Conservation (phyloP, 208 protist genomes). For the Leishmania arabica region DNA sequence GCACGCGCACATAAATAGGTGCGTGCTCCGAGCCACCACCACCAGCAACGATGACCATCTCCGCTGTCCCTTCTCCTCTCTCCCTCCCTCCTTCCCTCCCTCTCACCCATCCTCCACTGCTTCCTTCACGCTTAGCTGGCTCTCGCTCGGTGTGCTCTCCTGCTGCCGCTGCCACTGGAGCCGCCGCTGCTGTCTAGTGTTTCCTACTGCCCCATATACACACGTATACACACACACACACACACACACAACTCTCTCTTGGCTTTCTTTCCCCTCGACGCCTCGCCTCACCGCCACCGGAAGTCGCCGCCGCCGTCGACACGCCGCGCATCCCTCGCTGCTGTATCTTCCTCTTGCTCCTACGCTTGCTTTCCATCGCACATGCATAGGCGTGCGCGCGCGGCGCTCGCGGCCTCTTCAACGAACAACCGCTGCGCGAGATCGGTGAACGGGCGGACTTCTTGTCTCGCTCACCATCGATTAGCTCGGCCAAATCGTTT, state of each 20-base stretch:
- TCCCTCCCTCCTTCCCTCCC: neutral
- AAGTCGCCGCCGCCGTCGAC: neutral
- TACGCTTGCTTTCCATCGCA: no score
- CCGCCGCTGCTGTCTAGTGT: no score
- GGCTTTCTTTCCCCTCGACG: neutral
- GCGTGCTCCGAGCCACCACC: neutral
- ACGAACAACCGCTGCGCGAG: neutral
- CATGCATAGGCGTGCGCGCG: no score
- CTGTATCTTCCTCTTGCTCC: neutral
- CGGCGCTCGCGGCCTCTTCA: neutral
- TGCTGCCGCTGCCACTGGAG: neutral
- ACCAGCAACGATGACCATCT: neutral
- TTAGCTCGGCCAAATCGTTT: neutral
- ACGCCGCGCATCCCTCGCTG: neutral
- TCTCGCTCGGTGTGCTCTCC: neutral
- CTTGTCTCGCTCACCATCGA: neutral
- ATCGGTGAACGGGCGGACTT: neutral
- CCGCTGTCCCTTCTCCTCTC: neutral
- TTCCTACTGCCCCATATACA: no score
- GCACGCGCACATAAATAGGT: neutral
- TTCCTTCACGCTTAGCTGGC: neutral
- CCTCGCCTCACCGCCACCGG: neutral
- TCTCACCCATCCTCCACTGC: neutral
- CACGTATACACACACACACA: no score
- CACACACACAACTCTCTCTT: no score